Evolutionary conservation across 306 rosid genomes (phyloP).

Genomic region (Corylus americana): DNA sequence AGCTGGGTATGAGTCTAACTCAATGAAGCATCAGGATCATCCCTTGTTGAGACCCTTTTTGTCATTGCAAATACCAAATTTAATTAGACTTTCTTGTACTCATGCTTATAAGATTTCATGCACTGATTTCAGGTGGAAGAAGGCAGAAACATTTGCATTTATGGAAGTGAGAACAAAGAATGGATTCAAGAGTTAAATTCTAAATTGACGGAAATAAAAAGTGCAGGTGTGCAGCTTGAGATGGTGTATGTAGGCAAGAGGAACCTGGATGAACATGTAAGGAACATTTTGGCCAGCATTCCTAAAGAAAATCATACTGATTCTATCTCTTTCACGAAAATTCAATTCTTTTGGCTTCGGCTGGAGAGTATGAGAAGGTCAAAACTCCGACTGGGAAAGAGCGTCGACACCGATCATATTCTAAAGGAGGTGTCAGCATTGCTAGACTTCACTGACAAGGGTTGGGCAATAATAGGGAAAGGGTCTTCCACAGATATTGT

Average conservation of each 20-base stretch:
- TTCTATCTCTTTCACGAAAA: conserved; percentile 33
- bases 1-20: conserved; percentile 49
- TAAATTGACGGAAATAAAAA: conserved; percentile 35
- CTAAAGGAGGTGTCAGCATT: conserved; percentile 44
- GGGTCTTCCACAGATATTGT: conserved; percentile 40
- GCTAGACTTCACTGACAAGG: conserved; percentile 41
- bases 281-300: conserved; percentile 20
- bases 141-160: conserved; percentile 53
- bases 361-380: conserved; percentile 59
- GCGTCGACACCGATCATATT: conserved; percentile 26
- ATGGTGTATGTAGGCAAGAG: conserved; percentile 50
- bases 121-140: conserved; percentile 48
- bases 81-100: conserved; percentile 13
- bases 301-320: conserved; percentile 14
- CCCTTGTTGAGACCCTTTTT: neutral
- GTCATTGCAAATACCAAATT: conserved; percentile 7
- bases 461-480: conserved; percentile 59
- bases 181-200: conserved; percentile 56
- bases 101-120: conserved; percentile 14
- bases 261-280: conserved; percentile 24
- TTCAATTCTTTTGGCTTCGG: conserved; percentile 60
- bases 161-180: conserved; percentile 49
- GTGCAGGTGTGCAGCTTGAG: conserved; percentile 48
- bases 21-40: conserved; percentile 13
- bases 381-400: conserved; percentile 33